Evolutionary conservation across 352 stramenopile genomes (phyloP), one percentile per base, ranked within the genome.

Genomic region (Phytophthora podocarpi): DNA sequence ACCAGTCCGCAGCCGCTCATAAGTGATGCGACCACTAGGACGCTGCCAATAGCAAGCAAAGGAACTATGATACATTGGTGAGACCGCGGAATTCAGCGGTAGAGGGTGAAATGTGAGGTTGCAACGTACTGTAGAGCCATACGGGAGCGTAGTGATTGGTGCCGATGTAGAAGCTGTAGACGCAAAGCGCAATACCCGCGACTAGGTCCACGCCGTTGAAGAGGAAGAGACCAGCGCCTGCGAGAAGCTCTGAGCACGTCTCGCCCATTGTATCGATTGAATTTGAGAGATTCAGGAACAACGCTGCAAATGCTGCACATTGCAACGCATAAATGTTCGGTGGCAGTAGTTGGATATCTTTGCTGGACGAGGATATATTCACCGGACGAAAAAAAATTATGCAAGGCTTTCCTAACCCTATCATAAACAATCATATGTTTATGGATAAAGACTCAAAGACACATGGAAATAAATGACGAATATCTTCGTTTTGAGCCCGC

Each of bases 181-280:
- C 47, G 9, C 70, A 77, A 8, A 93, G 78, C 18, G 68, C 51
- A n/a, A 82, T 56, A 18, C 84, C 84, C 26, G 80, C 86, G 32
- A 89, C 18, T 26, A 93, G 49, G 64, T 93, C 84, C 37, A 93
- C 76, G 42, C 70, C 78, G 65, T 93, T 91, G 68, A 89, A 93
- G 56, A 91, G 35, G 52, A 91, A 89, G 47, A 93, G 80, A 56
- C 80, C 78, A 31, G 57, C 58, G 48, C 78, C 68, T 18, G 74
- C 72, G 52, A 80, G 85, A 51, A 71, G 68, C 60, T 93, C 81
- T 15, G 61, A 60, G 41, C 67, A 71, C 46, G 56, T 74, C 15
- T 65, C 45, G 51, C 53, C 50, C 67, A 78, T 63, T 36, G 26
- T 36, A 24, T n/a, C n/a, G n/a, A n/a, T n/a, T 46, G 27, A 18